A percentile compares a stretch with the other conserved stretches of the same genome.
Evolutionary conservation across 331 rosid genomes (phyloP).

Genomic region (Malus hybrid): DNA sequence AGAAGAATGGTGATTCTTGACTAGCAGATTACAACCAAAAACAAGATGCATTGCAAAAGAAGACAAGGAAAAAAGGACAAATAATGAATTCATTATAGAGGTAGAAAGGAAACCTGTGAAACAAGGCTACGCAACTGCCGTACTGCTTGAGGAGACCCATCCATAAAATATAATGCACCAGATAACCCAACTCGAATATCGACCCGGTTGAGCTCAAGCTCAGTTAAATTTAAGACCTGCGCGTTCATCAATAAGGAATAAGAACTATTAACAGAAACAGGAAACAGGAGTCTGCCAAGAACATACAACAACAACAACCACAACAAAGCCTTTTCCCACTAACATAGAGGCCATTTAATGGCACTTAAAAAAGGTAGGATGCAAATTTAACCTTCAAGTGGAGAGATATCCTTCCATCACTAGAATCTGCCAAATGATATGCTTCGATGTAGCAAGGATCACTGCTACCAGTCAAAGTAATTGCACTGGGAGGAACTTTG

Average conservation of each 20-base stretch:
- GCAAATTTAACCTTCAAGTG: conserved; percentile 75
- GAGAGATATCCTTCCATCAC: conserved; percentile 84
- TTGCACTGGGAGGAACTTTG: conserved; percentile 93
- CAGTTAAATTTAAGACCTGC: conserved; percentile 94
- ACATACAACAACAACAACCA: too few species aligned
- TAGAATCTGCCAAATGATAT: conserved; percentile 86
- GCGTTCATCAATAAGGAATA: conserved; percentile 1
- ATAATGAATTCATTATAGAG: conserved; percentile 12
- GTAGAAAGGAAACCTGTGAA: conserved; percentile 66
- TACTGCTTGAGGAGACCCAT: conserved; percentile 98
- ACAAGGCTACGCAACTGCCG: conserved; percentile 93
- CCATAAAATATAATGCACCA: conserved; percentile 88
- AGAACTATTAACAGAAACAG: neutral
- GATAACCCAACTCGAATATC: conserved; percentile 93
- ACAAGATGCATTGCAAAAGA: neutral
- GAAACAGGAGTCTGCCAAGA: neutral
- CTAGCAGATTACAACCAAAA: neutral
- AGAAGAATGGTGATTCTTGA: neutral
- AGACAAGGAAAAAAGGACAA: neutral
- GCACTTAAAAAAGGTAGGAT: neutral
- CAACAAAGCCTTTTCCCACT: too few species aligned
- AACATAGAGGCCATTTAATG: neutral
- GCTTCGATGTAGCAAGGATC: conserved; percentile 99
- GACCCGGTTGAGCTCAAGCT: conserved; percentile 89
- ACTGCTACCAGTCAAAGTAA: conserved; percentile 92